Evolutionary conservation across 495 filamentous ascomycete species (phyloP).

Genomic region (Lentithecium fluviatile): DNA sequence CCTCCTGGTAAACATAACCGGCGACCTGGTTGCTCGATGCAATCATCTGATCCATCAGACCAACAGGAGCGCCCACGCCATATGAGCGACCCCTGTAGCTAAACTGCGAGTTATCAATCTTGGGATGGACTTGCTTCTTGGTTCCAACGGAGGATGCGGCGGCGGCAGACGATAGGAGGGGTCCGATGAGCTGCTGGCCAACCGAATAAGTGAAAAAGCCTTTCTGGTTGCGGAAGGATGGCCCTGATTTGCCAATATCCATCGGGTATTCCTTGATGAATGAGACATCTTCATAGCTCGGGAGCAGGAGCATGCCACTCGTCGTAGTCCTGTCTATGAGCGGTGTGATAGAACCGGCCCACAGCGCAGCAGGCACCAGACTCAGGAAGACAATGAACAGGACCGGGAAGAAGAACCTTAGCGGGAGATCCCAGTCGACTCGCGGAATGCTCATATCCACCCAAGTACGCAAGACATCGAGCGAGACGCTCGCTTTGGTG

Average conservation of each 20-base stretch:
- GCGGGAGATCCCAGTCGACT: constrained; percentile 31
- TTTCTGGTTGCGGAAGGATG: constrained; percentile 28
- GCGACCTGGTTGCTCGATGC: constrained; percentile 19
- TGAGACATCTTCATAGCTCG: constrained; percentile 39
- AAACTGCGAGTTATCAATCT: constrained; percentile 44
- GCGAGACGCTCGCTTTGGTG: constrained; percentile 17
- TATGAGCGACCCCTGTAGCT: constrained; percentile 42
- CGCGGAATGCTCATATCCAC: constrained; percentile 30
- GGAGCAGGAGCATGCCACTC: constrained; percentile 24
- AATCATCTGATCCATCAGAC: constrained; percentile 37
- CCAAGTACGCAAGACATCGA: constrained; percentile 32
- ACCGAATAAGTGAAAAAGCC: constrained; percentile 41
- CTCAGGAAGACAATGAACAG: constrained; percentile 32
- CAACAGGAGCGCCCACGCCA: constrained; percentile 41
- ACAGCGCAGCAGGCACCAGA: constrained; percentile 40
- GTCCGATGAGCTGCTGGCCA: constrained; percentile 34
- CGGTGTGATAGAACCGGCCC: constrained; percentile 45
- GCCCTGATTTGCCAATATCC: constrained; percentile 30
- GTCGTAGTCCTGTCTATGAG: constrained; percentile 17
- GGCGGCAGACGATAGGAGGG: constrained; percentile 34
- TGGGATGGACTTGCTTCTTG: constrained; percentile 28
- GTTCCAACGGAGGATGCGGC: constrained; percentile 36
- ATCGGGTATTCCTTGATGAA: constrained; percentile 31
- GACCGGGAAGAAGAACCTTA: constrained; percentile 28
- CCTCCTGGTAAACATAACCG: constrained; percentile 40